Evolutionary conservation across 257 asterid genomes (phyloP), one percentile per base, ranked within the genome.

Genomic region (Fraxinus pennsylvanica): DNA sequence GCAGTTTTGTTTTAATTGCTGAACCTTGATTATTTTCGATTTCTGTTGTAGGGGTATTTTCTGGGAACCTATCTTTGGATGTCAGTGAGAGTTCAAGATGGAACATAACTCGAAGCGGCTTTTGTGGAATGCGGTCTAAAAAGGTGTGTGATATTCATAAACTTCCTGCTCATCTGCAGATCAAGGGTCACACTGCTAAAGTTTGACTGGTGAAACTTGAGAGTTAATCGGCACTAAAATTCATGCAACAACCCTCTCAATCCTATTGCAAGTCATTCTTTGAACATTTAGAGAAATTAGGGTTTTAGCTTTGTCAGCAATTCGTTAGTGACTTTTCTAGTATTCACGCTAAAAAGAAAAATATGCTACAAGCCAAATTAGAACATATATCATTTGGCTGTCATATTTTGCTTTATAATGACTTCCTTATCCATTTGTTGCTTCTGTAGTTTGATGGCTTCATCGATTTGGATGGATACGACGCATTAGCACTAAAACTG

Each of bases 121-220:
- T 95, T 80, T 95, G 97, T 72, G 99, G 99, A 70, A 95, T 93
- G 99, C 90, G 98, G 81, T 90, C 98, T 71, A 93, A 88, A 86
- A 93, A 88, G 97, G 98, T 91, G 81, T 77, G 54, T 70, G 52
- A 19, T 65, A 72, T 72, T 22, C 4, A 47, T 75, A 8, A 27
- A 17, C 33, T 66, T 52, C 65, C 27, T 70, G 9, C 36, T 25
- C 45, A 27, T 39, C 21, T 32, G 61, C 38, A 67, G 74, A 47
- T 57, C 57, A 35, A 70, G 9, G 65, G 13, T 72, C 68, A 12
- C 65, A 19, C 22, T n/a, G 43, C 25, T 69, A 38, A 45, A n/a
- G n/a, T 54, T 67, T 78, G 21, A 27, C 73, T 33, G 66, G 50
- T 75, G 76, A 8, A 59, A 39, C 72, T 54, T 63, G 36, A 72